Percentiles rank a stretch among this genome's conserved stretches.
Evolutionary conservation across 768 basidiomycete species (phyloP).

Genomic region (Phanerochaete carnosa): DNA sequence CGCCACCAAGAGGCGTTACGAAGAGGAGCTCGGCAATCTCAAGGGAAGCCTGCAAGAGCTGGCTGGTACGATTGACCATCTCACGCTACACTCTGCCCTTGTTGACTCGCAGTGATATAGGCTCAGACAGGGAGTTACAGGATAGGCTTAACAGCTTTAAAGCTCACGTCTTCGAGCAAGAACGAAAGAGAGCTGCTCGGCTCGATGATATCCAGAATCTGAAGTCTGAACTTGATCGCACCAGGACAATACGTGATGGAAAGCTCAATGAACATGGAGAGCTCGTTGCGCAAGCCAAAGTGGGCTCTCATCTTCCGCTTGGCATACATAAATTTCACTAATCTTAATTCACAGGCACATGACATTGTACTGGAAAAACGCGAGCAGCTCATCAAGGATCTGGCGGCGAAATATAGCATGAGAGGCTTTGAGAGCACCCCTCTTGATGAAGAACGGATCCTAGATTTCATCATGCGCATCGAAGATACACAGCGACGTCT

Average conservation of each 20-base stretch:
- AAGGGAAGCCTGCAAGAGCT: constrained; percentile 60
- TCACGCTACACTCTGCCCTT: not conserved
- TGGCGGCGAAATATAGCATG: constrained; percentile 65
- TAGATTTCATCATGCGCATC: constrained; percentile 69
- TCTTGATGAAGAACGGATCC: constrained; percentile 65
- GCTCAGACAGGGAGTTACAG: constrained; percentile 69
- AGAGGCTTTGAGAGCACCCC: constrained; percentile 71
- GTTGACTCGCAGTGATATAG: constrained; percentile 32
- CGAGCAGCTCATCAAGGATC: constrained; percentile 69
- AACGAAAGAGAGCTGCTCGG: constrained; percentile 43
- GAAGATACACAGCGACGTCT: constrained; percentile 60
- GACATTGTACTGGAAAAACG: constrained; percentile 65
- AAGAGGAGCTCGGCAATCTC: constrained; percentile 59
- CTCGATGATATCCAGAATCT: constrained; percentile 48
- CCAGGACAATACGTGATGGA: constrained; percentile 52
- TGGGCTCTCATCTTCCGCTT: constrained; percentile 24
- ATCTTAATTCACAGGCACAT: constrained; percentile 53
- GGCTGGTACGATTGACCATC: constrained; percentile 4
- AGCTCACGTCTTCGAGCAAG: constrained; percentile 49
- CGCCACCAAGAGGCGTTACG: constrained; percentile 56
- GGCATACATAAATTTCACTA: not conserved
- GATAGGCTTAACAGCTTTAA: constrained; percentile 56
- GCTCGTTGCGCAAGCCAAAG: constrained; percentile 75
- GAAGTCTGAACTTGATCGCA: constrained; percentile 1
- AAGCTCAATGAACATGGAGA: constrained; percentile 63